Percentiles rank a stretch among this genome's conserved stretches.
Conservation (phyloP, 2,329 filamentous ascomycete genomes). For the Neurospora sp. region DNA sequence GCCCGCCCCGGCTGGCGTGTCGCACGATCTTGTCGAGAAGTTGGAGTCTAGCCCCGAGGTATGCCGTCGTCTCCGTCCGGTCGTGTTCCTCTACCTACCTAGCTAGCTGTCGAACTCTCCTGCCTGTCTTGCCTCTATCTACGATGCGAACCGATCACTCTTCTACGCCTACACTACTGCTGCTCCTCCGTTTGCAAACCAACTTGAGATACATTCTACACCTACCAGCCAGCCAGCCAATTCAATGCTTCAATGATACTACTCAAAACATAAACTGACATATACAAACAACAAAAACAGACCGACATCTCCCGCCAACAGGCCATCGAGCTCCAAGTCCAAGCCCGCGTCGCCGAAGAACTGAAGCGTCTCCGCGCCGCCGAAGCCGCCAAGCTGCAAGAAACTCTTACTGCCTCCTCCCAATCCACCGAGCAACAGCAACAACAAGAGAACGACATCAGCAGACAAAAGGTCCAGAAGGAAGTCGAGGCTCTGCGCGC, state of each 20-base stretch:
- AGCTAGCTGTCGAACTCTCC: background rate
- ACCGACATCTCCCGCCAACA: conserved; percentile 81
- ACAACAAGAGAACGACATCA: conserved; percentile 18
- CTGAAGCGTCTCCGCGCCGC: conserved; percentile 68
- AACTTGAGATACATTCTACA: background rate
- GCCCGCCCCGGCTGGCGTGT: conserved; percentile 47
- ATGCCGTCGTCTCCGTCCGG: conserved; percentile 19
- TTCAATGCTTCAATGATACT: background rate
- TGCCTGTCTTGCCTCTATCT: background rate
- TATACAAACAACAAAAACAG: conserved; percentile 34
- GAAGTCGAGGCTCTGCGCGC: conserved; percentile 48
- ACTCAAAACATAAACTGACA: background rate
- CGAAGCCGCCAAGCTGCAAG: conserved; percentile 61
- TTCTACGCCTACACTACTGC: background rate
- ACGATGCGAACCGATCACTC: background rate
- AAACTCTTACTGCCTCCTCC: conserved; percentile 43
- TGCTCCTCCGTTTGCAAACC: background rate
- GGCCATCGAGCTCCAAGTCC: conserved; percentile 76
- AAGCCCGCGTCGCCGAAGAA: conserved; percentile 76
- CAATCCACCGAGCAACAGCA: conserved; percentile 23
- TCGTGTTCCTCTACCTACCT: background rate
- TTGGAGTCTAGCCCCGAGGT: conserved; percentile 83
- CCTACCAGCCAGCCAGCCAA: background rate
- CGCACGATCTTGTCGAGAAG: conserved; percentile 70
- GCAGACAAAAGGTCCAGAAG: conserved; percentile 42